Base-by-base conservation (phyloP, 225 moss, liverwort and hornwort species). In the Physcomitrellopsis africana region DNA sequence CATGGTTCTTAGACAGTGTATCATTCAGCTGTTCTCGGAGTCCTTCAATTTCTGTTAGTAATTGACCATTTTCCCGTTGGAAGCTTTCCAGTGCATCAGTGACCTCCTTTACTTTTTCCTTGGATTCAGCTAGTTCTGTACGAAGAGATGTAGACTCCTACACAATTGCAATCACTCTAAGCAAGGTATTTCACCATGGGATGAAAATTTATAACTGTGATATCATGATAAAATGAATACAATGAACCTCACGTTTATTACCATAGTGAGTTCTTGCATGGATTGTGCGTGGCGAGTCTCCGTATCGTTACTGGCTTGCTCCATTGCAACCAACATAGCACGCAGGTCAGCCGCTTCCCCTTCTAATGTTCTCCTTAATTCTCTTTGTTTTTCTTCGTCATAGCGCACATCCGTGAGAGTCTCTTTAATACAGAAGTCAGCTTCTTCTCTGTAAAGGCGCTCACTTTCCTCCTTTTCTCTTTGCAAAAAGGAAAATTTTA, bases 271-370 rank as follows among this genome's bases (percentile, higher is more conserved):
- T 65, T 86, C 84, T 75, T 77, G 85, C 0, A 80, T 67, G 23
- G 60, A 70, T 72, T 89, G 80, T 29, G 83, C 60, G 63, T 92
- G 86, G 37, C 88, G 85, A 70, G 74, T 67, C 80, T 96, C 87
- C 0, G 83, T 81, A 76, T 89, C 86, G 0, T 76, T 81, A 63
- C 74, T 87, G 4, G 89, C 81, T 72, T 93, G 93, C 13, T 96
- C 93, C 75, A 93, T 72, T 5, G 90, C 81, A 52, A 19, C 63
- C 3, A 91, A 47, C 79, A 86, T 83, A 8, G 77, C 89, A 8
- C 76, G 93, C 0, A 96, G 81, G 72, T 96, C 92, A 12, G 79
- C 78, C 2, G 81, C 83, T 76, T 88, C 88, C 4, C 88, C 88
- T 60, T 88, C 88, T 11, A 88, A 67, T 15, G 75, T 85, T 84